Evolutionary conservation across 441 rosid species (phyloP), one percentile per base, ranked within the genome.

Genomic region (Bocquillonia castaneifolia): DNA sequence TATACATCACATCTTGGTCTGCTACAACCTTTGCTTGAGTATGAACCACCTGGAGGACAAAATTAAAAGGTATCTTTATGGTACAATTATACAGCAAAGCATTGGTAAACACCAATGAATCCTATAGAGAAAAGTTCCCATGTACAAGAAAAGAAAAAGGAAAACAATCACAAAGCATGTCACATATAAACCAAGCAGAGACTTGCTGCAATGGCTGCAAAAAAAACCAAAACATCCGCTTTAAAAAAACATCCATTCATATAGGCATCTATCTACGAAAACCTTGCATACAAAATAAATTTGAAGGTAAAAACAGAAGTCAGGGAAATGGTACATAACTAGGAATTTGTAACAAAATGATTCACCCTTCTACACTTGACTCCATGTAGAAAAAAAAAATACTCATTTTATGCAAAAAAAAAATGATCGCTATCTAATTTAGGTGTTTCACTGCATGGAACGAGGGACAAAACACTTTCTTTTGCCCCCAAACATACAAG

Each of bases 11-110:
- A 73, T 92, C 98, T 77, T 95, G 96, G 59, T 95, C 98, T 72
- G 91, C 79, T 72, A 85, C 75, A 55, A 79, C 87, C 88, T 95
- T 95, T 74, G 98, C 98, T 85, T 92, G 99, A 72, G 98, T 95
- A 77, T 92, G 99, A 74, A 95, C 93, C 57, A 87, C 98, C 99
- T 95, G 76, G 39, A 63, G 50, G 81, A 78, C 57, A 73, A 59
- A 72, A 68, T 53, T 18, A 44, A 37, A 66, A 67, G n/a, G 28
- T 25, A 37, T 1, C 10, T 32, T 45, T 14, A 10, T 14, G 60
- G 25, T 5, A 29, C 69, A 55, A 74, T 40, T 14, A 54, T 39
- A 50, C 59, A 64, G 44, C 7, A 50, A 57, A 39, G 64, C 31
- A 61, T 52, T 6, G 15, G 47, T 14, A 26, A 66, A 63, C 34